phyloP scores from a whole-genome alignment of 495 filamentous ascomycete species.

The Extremus antarcticus region DNA sequence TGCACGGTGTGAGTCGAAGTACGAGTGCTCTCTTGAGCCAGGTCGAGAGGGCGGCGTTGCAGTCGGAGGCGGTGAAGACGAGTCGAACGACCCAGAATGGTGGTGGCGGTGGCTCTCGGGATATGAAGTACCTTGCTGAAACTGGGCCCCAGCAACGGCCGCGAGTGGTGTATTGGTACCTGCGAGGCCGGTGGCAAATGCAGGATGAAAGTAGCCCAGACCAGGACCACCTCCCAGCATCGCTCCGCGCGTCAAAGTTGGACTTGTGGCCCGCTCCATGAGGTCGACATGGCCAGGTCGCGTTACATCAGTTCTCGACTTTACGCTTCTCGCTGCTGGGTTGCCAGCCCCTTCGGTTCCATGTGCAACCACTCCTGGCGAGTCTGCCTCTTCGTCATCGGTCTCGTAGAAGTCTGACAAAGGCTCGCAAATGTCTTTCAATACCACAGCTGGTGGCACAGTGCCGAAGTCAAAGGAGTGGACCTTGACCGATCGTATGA shows the following conservation, averaged over 20 bases:
- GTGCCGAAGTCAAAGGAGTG: constrained; percentile 88
- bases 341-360: no score
- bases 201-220: constrained; percentile 81
- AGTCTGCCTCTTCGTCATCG: constrained; percentile 34
- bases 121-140: constrained; percentile 32
- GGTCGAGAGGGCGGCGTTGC: constrained; percentile 26
- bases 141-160: constrained; percentile 63
- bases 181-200: constrained; percentile 64
- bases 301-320: not conserved
- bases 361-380: not conserved
- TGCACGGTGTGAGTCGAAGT: constrained; percentile 14
- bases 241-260: constrained; percentile 52
- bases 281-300: not conserved
- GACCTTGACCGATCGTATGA: constrained; percentile 91
- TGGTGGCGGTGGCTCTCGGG: constrained; percentile 10
- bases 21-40: constrained; percentile 25
- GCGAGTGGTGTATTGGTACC: constrained; percentile 80
- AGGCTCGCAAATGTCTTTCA: constrained; percentile 94
- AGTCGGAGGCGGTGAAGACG: constrained; percentile 27
- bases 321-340: not conserved
- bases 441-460: constrained; percentile 70
- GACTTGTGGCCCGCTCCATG: constrained; percentile 28
- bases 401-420: constrained; percentile 95
- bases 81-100: constrained; percentile 24
- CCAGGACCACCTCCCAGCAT: constrained; percentile 81